Conservation (phyloP, 2,329 filamentous ascomycete species). For the Pseudogymnoascus sp. region DNA sequence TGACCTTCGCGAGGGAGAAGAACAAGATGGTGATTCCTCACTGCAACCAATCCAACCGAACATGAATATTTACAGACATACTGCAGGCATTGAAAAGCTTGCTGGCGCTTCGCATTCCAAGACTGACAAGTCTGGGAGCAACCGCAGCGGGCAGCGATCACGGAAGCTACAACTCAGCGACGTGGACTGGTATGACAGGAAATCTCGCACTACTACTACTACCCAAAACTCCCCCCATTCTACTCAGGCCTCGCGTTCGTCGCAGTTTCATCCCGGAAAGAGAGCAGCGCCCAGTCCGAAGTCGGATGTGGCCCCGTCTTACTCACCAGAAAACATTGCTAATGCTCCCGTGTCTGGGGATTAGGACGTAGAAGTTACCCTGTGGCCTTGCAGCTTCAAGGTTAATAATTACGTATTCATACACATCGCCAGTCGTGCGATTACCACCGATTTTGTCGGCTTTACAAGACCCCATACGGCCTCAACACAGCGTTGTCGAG, state of each 20-base stretch:
- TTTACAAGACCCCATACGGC: neutral
- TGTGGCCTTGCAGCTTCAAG: constrained; percentile 5
- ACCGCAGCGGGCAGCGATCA: constrained; percentile 65
- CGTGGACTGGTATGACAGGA: constrained; percentile 77
- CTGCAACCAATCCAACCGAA: constrained; percentile 38
- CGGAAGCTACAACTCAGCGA: constrained; percentile 92
- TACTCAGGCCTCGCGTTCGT: neutral
- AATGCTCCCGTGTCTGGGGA: constrained; percentile 5
- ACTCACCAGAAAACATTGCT: constrained; percentile 1
- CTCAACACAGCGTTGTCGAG: neutral
- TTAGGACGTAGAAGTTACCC: constrained; percentile 8
- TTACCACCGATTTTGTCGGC: neutral
- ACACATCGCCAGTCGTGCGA: neutral
- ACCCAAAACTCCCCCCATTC: neutral
- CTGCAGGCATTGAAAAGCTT: constrained; percentile 51
- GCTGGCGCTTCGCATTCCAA: constrained; percentile 28
- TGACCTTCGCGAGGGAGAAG: constrained; percentile 78
- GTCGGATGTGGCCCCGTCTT: constrained; percentile 1
- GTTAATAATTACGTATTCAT: neutral
- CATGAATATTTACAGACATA: constrained; percentile 45
- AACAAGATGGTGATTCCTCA: constrained; percentile 63
- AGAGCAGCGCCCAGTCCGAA: constrained; percentile 3
- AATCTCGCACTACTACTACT: constrained; percentile 11
- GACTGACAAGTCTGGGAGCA: constrained; percentile 31
- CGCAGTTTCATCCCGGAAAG: neutral